Percentiles rank a stretch among this genome's conserved stretches.
Conservation (phyloP, 495 filamentous ascomycete genomes). For the Penicillium roqueforti region DNA sequence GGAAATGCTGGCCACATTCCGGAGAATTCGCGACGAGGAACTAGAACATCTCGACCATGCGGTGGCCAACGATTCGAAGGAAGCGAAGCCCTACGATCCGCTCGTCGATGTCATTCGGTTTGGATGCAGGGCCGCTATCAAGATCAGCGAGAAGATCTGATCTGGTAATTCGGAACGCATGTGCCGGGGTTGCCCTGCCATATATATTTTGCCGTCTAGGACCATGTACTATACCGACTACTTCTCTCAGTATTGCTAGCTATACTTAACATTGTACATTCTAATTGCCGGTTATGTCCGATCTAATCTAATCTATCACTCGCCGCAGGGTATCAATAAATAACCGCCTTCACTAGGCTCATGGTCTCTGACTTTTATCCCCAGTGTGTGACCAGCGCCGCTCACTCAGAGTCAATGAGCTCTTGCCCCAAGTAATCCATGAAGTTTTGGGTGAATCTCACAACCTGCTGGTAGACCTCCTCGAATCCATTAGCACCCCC, state of each 20-base stretch:
- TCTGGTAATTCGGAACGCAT: neutral
- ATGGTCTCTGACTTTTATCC: neutral
- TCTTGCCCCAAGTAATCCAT: conserved; percentile 46
- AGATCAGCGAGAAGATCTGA: conserved; percentile 82
- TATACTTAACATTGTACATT: neutral
- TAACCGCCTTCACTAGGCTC: neutral
- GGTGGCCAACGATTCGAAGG: conserved; percentile 83
- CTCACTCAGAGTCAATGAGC: neutral
- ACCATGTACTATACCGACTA: conserved; percentile 5
- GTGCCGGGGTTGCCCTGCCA: neutral
- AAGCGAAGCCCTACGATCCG: conserved; percentile 82
- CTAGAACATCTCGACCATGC: conserved; percentile 95
- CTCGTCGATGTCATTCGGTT: conserved; percentile 83
- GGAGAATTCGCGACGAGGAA: conserved; percentile 90
- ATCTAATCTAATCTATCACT: conserved; percentile 2
- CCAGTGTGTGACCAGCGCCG: neutral
- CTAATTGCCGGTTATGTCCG: neutral
- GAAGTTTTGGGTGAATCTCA: conserved; percentile 75
- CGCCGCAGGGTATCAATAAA: conserved; percentile 14
- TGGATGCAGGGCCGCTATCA: conserved; percentile 88
- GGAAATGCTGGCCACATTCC: conserved; percentile 66
- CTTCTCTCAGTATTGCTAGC: neutral
- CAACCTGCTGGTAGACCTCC: conserved; percentile 77
- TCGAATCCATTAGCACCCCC: conserved; percentile 79
- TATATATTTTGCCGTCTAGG: conserved; percentile 1